Percentiles rank a stretch among this genome's conserved stretches.
These are phyloP conservation scores for Pseudogymnoascus sp. DNA, from an alignment of 2,329 filamentous ascomycete species.

Conservation along the genomic window DNA sequence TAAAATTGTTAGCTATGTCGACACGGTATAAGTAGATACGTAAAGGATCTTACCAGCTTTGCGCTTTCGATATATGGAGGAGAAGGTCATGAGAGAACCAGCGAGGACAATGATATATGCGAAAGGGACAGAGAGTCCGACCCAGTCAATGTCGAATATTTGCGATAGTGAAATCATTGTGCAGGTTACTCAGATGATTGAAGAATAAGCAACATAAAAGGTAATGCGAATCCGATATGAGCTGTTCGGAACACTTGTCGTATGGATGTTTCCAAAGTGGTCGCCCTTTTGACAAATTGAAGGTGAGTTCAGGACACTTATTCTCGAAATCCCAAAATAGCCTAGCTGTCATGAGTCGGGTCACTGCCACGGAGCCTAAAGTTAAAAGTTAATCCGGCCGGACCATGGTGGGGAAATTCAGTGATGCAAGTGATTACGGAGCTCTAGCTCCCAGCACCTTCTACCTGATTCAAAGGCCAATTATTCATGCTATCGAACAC, in stretches of 20 bases:
- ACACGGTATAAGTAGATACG: slow-evolving; percentile 9
- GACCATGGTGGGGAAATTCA: slow-evolving; percentile 5
- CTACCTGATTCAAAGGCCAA: background rate
- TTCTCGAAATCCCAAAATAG: background rate
- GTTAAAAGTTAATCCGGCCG: slow-evolving; percentile 9
- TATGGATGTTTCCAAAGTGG: background rate
- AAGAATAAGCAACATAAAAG: background rate
- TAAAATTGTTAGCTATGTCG: slow-evolving; percentile 19
- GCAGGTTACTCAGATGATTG: background rate
- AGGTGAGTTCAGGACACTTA: slow-evolving; percentile 5
- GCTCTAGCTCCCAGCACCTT: slow-evolving; percentile 7
- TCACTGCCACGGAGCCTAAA: slow-evolving; percentile 5
- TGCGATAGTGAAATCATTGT: slow-evolving; percentile 17
- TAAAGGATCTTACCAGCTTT: slow-evolving; percentile 60
- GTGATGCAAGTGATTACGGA: slow-evolving; percentile 8
- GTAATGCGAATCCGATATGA: background rate
- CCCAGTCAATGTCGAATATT: slow-evolving; percentile 58
- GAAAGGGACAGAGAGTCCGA: slow-evolving; percentile 77
- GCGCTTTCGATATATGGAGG: slow-evolving; percentile 83
- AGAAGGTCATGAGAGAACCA: slow-evolving; percentile 86
- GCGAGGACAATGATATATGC: slow-evolving; percentile 83
- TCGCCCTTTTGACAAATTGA: slow-evolving; percentile 1
- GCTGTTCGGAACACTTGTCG: background rate
- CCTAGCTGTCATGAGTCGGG: background rate
- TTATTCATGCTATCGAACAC: background rate